Evolutionary conservation across 441 rosid genomes (phyloP).

Genomic region (Erysimum cheiri): DNA sequence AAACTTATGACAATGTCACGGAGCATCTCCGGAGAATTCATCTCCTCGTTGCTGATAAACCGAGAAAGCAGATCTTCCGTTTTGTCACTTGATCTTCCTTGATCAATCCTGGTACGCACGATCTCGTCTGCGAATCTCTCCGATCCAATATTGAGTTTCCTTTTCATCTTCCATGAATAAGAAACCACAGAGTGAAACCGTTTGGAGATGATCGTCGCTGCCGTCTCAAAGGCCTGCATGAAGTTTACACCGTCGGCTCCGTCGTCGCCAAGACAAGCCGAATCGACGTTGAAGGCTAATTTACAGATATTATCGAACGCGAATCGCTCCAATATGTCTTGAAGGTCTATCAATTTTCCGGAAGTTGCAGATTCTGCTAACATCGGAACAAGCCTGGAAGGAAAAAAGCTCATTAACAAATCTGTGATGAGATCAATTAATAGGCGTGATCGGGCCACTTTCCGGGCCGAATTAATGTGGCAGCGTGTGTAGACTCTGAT

Average conservation of each 20-base stretch:
- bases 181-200: constrained; percentile 46
- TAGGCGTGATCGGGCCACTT: too few species aligned
- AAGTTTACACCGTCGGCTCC: constrained; percentile 49
- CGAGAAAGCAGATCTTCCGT: constrained; percentile 64
- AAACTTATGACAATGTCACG: constrained; percentile 69
- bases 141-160: constrained; percentile 52
- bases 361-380: constrained; percentile 44
- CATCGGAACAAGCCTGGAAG: constrained; percentile 55
- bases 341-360: constrained; percentile 50
- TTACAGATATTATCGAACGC: constrained; percentile 72
- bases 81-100: constrained; percentile 40
- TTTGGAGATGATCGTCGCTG: constrained; percentile 39
- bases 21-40: constrained; percentile 51
- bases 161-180: constrained; percentile 58
- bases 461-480: too few species aligned
- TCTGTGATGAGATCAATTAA: too few species aligned
- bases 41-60: constrained; percentile 62
- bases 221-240: constrained; percentile 63
- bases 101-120: constrained; percentile 56
- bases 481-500: too few species aligned
- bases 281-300: constrained; percentile 72
- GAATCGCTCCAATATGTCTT: constrained; percentile 69
- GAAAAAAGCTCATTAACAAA: constrained; percentile 8
- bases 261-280: constrained; percentile 54
- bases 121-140: constrained; percentile 64